Evolutionary conservation across 1,284 basidiomycete genomes (phyloP).

Genomic region (Anthracocystis setariae): DNA sequence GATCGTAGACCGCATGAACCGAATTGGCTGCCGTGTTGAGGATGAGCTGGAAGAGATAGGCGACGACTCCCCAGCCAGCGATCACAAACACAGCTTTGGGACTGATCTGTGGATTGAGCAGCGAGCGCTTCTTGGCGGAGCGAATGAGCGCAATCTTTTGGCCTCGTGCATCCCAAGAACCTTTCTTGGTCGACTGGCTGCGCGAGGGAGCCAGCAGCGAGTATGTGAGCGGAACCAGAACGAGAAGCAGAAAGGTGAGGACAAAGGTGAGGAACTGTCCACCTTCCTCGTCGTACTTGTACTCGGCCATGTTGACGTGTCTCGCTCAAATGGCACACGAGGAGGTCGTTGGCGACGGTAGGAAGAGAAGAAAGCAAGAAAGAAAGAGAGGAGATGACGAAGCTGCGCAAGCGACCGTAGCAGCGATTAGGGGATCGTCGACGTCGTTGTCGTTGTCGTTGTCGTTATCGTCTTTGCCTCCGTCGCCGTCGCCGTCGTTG

Average conservation of each 20-base stretch:
- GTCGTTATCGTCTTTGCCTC: too few species aligned
- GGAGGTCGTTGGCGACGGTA: slow-evolving; percentile 1
- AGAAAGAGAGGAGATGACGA: neutral
- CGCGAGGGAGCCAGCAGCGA: slow-evolving; percentile 44
- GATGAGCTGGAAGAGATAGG: slow-evolving; percentile 75
- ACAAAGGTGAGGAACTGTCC: slow-evolving; percentile 67
- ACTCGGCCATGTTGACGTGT: slow-evolving; percentile 58
- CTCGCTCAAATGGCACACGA: too few species aligned
- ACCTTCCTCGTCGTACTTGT: slow-evolving; percentile 68
- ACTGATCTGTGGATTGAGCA: slow-evolving; percentile 58
- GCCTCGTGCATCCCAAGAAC: slow-evolving; percentile 61
- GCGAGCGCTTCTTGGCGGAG: slow-evolving; percentile 30
- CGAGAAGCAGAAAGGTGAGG: slow-evolving; percentile 63
- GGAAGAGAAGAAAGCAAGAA: neutral
- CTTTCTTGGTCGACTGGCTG: slow-evolving; percentile 27
- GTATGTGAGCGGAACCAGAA: slow-evolving; percentile 65
- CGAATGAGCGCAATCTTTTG: slow-evolving; percentile 58
- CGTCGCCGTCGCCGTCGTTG: too few species aligned
- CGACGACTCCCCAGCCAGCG: slow-evolving; percentile 81
- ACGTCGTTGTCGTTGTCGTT: too few species aligned
- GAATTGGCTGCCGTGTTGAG: slow-evolving; percentile 72
- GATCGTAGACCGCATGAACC: slow-evolving; percentile 76
- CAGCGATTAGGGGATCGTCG: too few species aligned
- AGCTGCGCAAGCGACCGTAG: slow-evolving; percentile 4
- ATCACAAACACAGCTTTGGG: slow-evolving; percentile 69